Evolutionary conservation across 257 asterid species (phyloP), one percentile per base, ranked within the genome.

Genomic region (Plectranthus barbatus): DNA sequence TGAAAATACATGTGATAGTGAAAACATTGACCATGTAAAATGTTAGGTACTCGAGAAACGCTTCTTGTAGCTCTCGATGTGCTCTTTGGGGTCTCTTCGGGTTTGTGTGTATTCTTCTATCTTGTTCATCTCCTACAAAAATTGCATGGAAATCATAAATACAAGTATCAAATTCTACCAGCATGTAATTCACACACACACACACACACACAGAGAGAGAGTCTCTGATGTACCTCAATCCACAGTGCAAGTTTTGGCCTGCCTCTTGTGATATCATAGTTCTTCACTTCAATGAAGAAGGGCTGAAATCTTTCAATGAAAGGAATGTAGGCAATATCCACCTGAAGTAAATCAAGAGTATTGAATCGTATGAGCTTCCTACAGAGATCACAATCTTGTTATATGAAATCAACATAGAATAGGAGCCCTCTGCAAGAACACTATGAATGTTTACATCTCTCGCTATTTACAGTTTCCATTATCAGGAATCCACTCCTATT

Each of bases 271-370:
- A 83, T 76, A 57, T 86, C 90, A 36, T 75, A 86, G 39, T 79
- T 83, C 77, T 77, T 86, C 59, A 83, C 85, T 52, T 84, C 79
- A 1, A 73, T 52, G 57, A 80, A 72, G 67, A 81, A 83, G 36
- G 88, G 83, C 55, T 76, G 81, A 41, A 65, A 77, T 67, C 95
- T 85, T 79, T 86, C 95, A 7, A 83, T 31, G 54, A 86, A 90
- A 58, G 97, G 97, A 36, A 58, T 80, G 19, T 81, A 90, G 60
- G 97, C 95, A 50, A 90, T 83, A 61, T 86, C 95, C 67, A 84
- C 97, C 95, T 90, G 80, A 64, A 50, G 53, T 36, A 58, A 44
- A 62, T 49, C 19, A 11, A 37, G 23, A 61, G 52, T 26, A 54
- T 7, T 53, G 9, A 63, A 18, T 4, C 6, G 20, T 14, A 12